Evolutionary conservation across 352 stramenopile genomes (phyloP).

Genomic region (Thraustochytrium sp.): DNA sequence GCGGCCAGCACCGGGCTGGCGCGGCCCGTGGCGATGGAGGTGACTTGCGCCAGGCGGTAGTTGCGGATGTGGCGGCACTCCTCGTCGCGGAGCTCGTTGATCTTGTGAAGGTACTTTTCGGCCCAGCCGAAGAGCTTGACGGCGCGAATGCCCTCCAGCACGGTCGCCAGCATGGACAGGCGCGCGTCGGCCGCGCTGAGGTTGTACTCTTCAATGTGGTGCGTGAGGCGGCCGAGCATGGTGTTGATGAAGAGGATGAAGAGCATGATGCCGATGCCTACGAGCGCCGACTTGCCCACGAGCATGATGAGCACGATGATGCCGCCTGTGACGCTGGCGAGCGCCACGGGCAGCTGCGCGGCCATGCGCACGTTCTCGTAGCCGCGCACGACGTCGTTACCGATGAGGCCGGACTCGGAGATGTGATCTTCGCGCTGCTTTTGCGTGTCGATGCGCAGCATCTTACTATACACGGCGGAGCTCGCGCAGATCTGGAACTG

Average conservation of each 20-base stretch:
- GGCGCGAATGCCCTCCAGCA: slow-evolving; percentile 23
- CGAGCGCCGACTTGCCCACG: background rate
- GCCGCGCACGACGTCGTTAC: slow-evolving; percentile 33
- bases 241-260: background rate
- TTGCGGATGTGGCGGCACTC: slow-evolving; percentile 11
- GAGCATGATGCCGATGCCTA: slow-evolving; percentile 39
- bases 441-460: slow-evolving; percentile 31
- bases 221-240: background rate
- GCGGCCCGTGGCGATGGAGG: background rate
- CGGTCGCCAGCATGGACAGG: background rate
- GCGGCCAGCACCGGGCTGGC: slow-evolving; percentile 16
- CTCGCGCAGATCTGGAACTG: slow-evolving; percentile 36
- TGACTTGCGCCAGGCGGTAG: slow-evolving; percentile 10
- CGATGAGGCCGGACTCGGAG: slow-evolving; percentile 20
- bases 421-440: background rate
- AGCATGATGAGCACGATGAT: background rate
- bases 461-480: slow-evolving; percentile 34
- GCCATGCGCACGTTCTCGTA: slow-evolving; percentile 19
- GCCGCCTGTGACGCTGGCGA: background rate
- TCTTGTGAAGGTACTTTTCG: background rate
- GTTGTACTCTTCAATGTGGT: slow-evolving; percentile 17
- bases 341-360: background rate
- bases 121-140: slow-evolving; percentile 44
- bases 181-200: slow-evolving; percentile 18
- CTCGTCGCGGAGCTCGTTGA: background rate